Evolutionary conservation across 2,329 filamentous ascomycete species (phyloP), one percentile per base, ranked within the genome.

Genomic region (Pleurostoma richardsiae): DNA sequence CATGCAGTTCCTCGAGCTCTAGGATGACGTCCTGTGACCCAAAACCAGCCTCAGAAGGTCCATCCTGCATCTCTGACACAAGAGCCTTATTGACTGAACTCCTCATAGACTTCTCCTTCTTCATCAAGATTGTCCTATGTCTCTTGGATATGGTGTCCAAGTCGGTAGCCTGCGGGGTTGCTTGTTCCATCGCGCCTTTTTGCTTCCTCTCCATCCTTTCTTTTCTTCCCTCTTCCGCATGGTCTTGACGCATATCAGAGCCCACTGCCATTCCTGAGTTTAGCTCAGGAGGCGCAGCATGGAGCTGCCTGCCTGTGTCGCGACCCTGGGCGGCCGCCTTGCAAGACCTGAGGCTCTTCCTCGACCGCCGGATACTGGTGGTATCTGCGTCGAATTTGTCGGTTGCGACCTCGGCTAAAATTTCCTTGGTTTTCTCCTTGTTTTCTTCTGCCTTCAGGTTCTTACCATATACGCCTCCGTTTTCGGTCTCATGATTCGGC

Each of bases 41-140:
- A 0, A 59, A 54, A n/a, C 61, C 56, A 31, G 59, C 57, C 30
- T 19, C 19, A 19, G 19, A 19, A 19, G 19, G 19, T 19, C 19
- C 19, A 19, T 19, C 19, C 19, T 19, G 19, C 19, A 19, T 19
- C 19, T 19, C 19, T 19, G 19, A 19, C 19, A 19, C 19, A 19
- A 19, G 19, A 19, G 19, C 19, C 19, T 19, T 19, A 19, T 19
- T 19, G 19, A 19, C n/a, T 36, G n/a, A 36, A 8, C 33, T 64
- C 49, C 73, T 73, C 30, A 83, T 62, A 1, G 79, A 77, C 54
- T 78, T 83, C 26, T 73, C 67, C 38, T 76, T 72, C 54, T 79
- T 80, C 40, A 77, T 71, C 31, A 84, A 64, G 4, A 84, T 65
- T 1, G 70, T 63, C 49, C 73, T 79, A 57, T 80, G 71, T 28